Conservation (phyloP, 228 moss, liverwort and hornwort genomes). For the Sphagnum magellanicum region DNA sequence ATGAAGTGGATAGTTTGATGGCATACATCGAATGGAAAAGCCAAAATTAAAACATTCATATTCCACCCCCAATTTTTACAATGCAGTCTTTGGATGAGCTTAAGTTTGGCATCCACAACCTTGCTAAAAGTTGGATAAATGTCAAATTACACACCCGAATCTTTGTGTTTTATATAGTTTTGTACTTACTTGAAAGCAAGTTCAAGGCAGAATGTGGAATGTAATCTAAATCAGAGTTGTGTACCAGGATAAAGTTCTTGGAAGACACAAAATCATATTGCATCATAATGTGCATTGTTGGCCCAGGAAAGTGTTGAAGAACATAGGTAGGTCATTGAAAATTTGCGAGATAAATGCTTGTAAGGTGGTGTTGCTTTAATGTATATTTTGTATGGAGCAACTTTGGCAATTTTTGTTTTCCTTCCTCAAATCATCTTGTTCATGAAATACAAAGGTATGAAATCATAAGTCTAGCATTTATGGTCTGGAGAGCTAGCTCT, state of each 20-base stretch:
- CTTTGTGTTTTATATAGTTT: too few relatives aligned
- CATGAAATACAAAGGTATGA: too few relatives aligned
- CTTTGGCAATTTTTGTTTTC: slow-evolving; percentile 3
- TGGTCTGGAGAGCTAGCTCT: too few relatives aligned
- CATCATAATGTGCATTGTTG: slow-evolving; percentile 2
- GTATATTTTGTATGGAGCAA: too few relatives aligned
- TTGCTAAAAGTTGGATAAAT: slow-evolving; percentile 63
- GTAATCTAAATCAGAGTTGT: too few relatives aligned
- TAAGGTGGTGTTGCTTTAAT: slow-evolving; percentile 63
- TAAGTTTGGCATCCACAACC: slow-evolving; percentile 56
- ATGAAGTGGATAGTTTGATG: slow-evolving; percentile 77
- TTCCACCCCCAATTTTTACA: slow-evolving; percentile 56
- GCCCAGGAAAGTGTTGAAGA: slow-evolving; percentile 62
- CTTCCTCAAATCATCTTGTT: too few relatives aligned
- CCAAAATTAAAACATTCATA: slow-evolving; percentile 24
- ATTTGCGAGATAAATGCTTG: slow-evolving; percentile 75
- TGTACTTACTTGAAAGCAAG: background rate
- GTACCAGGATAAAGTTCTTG: too few relatives aligned
- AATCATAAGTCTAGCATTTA: background rate
- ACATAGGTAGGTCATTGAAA: slow-evolving; percentile 67
- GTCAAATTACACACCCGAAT: slow-evolving; percentile 36
- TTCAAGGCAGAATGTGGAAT: background rate
- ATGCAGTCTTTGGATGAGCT: slow-evolving; percentile 78
- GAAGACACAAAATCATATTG: too few relatives aligned
- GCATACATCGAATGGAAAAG: slow-evolving; percentile 69